Base-by-base conservation (phyloP, 2,329 filamentous ascomycete species). In the Ophiosphaerella korrae region DNA sequence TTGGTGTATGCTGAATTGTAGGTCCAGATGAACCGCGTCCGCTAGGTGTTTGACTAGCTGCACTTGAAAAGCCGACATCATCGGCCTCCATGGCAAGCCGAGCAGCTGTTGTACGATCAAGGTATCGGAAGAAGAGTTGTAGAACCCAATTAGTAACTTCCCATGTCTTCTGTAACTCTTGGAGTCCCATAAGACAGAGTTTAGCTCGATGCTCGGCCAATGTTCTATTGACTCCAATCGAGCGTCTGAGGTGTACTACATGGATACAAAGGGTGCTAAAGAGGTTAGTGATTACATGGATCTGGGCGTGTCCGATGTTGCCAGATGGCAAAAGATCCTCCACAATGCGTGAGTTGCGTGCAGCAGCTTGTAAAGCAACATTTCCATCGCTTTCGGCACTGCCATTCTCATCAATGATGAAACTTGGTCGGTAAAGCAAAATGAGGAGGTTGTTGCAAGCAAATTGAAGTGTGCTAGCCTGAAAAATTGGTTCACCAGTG, bases 241-340 rank as follows among this genome's bases (percentile, higher is more conserved):
- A 70, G 14, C 63, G 49, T 45, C 75, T 70, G 11, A 80, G 73
- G 35, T 78, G 70, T 7, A 78, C 75, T 0, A 77, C 77, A 43
- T 80, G 78, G 33, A 80, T 78, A 49, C 78, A 80, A 1, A 81
- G 66, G 1, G 78, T 75, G 33, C 77, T 77, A 59, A 80, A 80
- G 1, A 78, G 63, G 48, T 79, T 78, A 0, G 78, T 80, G 37
- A 80, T 80, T 55, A 79, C 65, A 50, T 80, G 78, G 9, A 79
- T 70, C 13, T 78, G 74, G 2, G 74, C 77, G 50, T 78, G 75
- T 14, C 77, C 72, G 5, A 80, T 72, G 3, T 75, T 67, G 13
- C 74, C 74, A 21, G 73, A 62, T 2, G 78, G 74, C 0, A 81
- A 67, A 70, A 81, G 74, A 45, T 80, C 78, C 48, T 81, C 78